Conservation (phyloP, 441 rosid genomes). For the Viola pubescens region DNA sequence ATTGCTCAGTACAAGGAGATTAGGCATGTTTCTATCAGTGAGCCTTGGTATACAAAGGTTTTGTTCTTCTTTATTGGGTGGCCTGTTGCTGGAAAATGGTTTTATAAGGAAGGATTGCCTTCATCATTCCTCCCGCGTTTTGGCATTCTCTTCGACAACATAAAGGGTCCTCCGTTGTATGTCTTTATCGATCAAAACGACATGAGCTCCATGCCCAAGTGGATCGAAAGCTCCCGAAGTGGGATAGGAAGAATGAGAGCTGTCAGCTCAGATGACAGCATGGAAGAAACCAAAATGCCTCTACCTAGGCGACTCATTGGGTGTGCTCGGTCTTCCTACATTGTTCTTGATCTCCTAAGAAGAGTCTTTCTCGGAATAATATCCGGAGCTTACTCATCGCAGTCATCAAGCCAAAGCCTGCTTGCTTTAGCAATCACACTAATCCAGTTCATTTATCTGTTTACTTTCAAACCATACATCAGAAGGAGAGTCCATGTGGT, state of each 20-base stretch:
- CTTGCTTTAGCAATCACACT: constrained; percentile 36
- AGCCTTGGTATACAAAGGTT: constrained; percentile 30
- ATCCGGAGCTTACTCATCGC: constrained; percentile 29
- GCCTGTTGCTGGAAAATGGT: constrained; percentile 41
- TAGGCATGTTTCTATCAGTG: constrained; percentile 16
- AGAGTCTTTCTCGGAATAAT: constrained; percentile 37
- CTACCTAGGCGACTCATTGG: constrained; percentile 28
- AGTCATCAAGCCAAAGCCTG: constrained; percentile 23
- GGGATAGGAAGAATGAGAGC: constrained; percentile 56
- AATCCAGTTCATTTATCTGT: constrained; percentile 30
- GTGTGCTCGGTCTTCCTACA: constrained; percentile 39
- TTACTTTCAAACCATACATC: constrained; percentile 37
- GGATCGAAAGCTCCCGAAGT: constrained; percentile 34
- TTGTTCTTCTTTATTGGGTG: constrained; percentile 32
- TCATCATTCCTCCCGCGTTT: constrained; percentile 31
- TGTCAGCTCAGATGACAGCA: constrained; percentile 40
- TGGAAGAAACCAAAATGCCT: constrained; percentile 32
- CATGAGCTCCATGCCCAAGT: constrained; percentile 28
- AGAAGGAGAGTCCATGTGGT: constrained; percentile 34
- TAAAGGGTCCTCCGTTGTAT: constrained; percentile 40
- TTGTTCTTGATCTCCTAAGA: constrained; percentile 42
- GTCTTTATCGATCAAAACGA: constrained; percentile 32
- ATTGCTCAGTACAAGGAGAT: constrained; percentile 45
- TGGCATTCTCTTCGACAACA: constrained; percentile 38
- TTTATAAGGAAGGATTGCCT: constrained; percentile 39